These are phyloP conservation scores for Pseudohalonectria lignicola DNA, from an alignment of 2,329 filamentous ascomycete species.

Conservation along the genomic window DNA sequence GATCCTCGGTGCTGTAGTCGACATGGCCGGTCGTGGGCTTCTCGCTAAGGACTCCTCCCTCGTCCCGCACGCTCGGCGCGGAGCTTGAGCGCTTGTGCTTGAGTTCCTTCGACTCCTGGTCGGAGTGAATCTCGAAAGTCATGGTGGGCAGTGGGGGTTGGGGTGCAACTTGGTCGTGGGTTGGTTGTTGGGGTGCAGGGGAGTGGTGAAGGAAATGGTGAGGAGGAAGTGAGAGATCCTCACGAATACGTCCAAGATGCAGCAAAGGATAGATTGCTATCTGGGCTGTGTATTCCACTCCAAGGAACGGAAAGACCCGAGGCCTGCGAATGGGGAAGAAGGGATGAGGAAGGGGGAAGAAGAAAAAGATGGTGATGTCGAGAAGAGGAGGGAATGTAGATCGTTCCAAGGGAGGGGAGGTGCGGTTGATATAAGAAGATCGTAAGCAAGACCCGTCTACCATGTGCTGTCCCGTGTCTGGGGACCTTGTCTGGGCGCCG, in stretches of 20 bases:
- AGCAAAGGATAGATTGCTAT: no score
- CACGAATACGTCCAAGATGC: no score
- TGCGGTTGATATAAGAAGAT: not conserved
- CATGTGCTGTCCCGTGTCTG: no score
- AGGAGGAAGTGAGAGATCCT: not conserved
- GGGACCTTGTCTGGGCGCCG: no score
- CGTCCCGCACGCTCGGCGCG: not conserved
- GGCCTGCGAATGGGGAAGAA: no score
- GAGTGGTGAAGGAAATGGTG: not conserved
- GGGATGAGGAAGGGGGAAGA: no score
- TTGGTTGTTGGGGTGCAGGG: no score
- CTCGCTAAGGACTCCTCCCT: not conserved
- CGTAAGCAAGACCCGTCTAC: no score
- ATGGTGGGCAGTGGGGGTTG: not conserved
- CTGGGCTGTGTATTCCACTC: no score
- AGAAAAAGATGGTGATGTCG: no score
- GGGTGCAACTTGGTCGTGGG: no score
- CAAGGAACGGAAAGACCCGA: no score
- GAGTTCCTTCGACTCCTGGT: constrained; percentile 1
- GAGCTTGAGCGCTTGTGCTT: not conserved
- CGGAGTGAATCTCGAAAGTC: not conserved
- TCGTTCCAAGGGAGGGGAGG: not conserved
- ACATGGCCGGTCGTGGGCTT: constrained; percentile 1
- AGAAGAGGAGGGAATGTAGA: not conserved
- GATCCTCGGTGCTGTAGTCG: constrained; percentile 1